Percentiles rank a stretch among this genome's conserved stretches.
Evolutionary conservation across 176 grass and related monocot species (phyloP).

Genomic region (Themeda triandra): DNA sequence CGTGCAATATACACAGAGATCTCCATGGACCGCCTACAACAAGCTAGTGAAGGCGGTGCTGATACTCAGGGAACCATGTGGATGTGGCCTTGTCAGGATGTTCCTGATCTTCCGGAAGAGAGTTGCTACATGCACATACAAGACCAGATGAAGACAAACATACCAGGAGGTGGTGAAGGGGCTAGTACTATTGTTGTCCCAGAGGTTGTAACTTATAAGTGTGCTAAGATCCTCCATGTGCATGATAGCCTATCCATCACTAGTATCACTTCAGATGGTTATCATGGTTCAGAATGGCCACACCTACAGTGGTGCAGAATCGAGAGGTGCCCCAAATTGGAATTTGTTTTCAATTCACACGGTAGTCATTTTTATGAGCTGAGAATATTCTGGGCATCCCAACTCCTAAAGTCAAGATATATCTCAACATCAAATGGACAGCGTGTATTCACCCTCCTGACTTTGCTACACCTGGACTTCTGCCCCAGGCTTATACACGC

Average conservation of each 20-base stretch:
- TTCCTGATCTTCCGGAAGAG: background rate
- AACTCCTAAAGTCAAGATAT: background rate
- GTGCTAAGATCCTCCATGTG: background rate
- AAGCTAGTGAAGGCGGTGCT: background rate
- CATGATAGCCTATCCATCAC: background rate
- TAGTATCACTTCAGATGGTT: background rate
- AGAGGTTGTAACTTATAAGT: accelerated
- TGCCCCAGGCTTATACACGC: background rate
- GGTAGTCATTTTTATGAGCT: background rate
- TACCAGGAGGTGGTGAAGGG: background rate
- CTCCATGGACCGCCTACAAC: background rate
- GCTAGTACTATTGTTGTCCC: background rate
- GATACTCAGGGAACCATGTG: background rate
- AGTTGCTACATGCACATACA: constrained; percentile 5
- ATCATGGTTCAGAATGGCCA: background rate
- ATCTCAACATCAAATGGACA: background rate
- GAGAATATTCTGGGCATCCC: background rate
- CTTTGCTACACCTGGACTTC: background rate
- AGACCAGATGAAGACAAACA: background rate
- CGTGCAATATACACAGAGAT: background rate
- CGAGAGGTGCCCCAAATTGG: constrained; percentile 12
- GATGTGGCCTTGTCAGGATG: background rate
- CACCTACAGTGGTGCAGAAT: background rate
- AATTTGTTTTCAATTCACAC: background rate
- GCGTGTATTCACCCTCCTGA: accelerated